phyloP scores from a whole-genome alignment of 257 asterid species.

The Solanum pennellii region DNA sequence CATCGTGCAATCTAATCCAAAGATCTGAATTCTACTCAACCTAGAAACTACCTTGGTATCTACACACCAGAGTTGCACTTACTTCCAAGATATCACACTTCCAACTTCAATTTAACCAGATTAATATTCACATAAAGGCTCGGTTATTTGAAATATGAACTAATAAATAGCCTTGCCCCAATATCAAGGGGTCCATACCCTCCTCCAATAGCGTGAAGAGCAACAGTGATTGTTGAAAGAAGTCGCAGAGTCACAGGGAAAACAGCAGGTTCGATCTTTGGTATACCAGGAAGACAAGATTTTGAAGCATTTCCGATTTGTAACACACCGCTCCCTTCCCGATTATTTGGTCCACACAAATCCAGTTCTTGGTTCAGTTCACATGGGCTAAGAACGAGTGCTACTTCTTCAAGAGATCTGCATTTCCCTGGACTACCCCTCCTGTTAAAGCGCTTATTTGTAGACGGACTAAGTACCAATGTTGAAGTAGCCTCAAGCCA shows the following conservation, averaged over 20 bases:
- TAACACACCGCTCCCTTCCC: background rate
- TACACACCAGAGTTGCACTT: background rate
- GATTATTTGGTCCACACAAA: background rate
- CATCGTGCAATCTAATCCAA: background rate
- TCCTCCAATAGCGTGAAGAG: slow-evolving; percentile 69
- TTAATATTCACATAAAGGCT: background rate
- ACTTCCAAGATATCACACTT: background rate
- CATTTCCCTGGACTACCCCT: slow-evolving; percentile 41
- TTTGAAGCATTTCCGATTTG: background rate
- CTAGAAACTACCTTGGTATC: background rate
- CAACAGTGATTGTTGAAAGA: slow-evolving; percentile 58
- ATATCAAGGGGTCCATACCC: slow-evolving; percentile 74
- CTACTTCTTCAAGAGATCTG: slow-evolving; percentile 54
- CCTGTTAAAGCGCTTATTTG: slow-evolving; percentile 27
- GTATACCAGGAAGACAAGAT: background rate
- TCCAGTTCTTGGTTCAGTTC: slow-evolving; percentile 17
- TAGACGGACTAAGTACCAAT: slow-evolving; percentile 44
- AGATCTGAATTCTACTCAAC: background rate
- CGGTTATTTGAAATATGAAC: slow-evolving; percentile 41
- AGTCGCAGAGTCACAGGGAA: slow-evolving; percentile 64
- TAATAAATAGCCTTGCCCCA: slow-evolving; percentile 49
- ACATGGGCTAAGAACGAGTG: slow-evolving; percentile 37
- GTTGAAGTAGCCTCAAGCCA: slow-evolving; percentile 85
- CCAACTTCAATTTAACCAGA: background rate
- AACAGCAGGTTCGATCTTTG: slow-evolving; percentile 39